phyloP scores from a whole-genome alignment of 2,329 filamentous ascomycete species.

The Clarireedia hainanense region DNA sequence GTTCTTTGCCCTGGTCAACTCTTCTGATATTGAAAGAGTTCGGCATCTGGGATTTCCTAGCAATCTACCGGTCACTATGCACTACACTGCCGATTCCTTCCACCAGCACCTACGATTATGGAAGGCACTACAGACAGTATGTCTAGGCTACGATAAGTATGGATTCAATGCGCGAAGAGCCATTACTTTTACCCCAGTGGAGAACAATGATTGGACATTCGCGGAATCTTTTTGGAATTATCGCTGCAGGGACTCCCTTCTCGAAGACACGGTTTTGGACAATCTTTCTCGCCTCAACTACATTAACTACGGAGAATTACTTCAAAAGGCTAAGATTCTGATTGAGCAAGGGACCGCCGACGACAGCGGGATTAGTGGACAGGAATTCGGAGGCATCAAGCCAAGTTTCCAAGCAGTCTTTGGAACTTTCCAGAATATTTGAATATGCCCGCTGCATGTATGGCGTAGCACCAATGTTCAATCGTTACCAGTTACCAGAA shows the following conservation, averaged over 20 bases:
- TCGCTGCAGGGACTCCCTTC: background rate
- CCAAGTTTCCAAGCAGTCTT: background rate
- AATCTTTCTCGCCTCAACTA: background rate
- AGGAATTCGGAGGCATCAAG: background rate
- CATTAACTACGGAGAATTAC: background rate
- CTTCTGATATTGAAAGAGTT: background rate
- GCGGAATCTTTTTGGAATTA: background rate
- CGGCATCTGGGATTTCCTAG: background rate
- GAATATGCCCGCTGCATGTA: background rate
- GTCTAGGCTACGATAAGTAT: background rate
- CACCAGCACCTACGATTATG: background rate
- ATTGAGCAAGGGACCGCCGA: background rate
- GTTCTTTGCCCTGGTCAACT: background rate
- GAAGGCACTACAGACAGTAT: background rate
- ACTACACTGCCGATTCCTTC: background rate
- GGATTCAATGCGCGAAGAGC: no score
- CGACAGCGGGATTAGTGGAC: background rate
- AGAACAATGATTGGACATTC: background rate
- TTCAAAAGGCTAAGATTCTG: background rate
- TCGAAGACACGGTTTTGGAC: background rate
- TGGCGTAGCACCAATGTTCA: background rate
- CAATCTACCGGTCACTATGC: background rate
- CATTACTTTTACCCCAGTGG: background rate
- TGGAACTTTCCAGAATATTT: background rate
- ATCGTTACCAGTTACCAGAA: background rate